Conservation (phyloP, 164 flowering plant genomes). For the Amborella trichopoda region DNA sequence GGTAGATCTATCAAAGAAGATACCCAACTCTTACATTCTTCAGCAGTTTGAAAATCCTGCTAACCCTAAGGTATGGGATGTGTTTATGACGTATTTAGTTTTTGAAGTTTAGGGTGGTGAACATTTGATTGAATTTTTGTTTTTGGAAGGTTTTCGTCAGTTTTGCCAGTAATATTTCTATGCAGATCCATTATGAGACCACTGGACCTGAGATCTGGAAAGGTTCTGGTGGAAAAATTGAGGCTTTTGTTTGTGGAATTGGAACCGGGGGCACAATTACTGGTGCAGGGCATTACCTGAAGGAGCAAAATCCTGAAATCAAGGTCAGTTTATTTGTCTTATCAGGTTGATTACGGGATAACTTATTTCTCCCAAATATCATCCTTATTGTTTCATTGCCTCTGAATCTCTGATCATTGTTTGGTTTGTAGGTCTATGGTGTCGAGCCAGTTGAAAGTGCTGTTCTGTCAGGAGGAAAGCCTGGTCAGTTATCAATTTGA, state of each 20-base stretch:
- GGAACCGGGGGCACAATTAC: constrained; percentile 55
- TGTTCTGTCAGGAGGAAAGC: constrained; percentile 66
- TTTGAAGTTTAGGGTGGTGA: neutral
- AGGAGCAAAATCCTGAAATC: constrained; percentile 36
- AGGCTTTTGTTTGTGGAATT: constrained; percentile 38
- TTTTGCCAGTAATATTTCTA: constrained; percentile 5
- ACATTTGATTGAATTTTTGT: too few species aligned
- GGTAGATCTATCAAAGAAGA: constrained; percentile 29
- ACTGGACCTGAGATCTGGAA: constrained; percentile 64
- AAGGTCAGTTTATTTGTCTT: constrained; percentile 21
- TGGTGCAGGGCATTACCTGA: constrained; percentile 38
- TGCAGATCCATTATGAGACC: constrained; percentile 48
- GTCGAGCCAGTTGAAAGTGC: constrained; percentile 84
- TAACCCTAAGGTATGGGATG: constrained; percentile 39
- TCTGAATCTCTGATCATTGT: neutral
- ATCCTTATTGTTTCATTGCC: neutral
- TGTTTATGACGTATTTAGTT: neutral
- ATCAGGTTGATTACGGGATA: too few species aligned
- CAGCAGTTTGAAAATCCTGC: constrained; percentile 54
- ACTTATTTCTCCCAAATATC: neutral
- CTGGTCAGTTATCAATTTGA: too few species aligned
- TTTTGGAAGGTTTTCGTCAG: too few species aligned
- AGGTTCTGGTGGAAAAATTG: constrained; percentile 35
- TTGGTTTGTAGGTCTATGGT: constrained; percentile 40
- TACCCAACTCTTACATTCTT: constrained; percentile 35